A percentile compares a stretch with the other conserved stretches of the same genome.
These are phyloP conservation scores for Talaromyces verruculosus DNA, from an alignment of 2,329 filamentous ascomycete genomes.

Conservation along the genomic window DNA sequence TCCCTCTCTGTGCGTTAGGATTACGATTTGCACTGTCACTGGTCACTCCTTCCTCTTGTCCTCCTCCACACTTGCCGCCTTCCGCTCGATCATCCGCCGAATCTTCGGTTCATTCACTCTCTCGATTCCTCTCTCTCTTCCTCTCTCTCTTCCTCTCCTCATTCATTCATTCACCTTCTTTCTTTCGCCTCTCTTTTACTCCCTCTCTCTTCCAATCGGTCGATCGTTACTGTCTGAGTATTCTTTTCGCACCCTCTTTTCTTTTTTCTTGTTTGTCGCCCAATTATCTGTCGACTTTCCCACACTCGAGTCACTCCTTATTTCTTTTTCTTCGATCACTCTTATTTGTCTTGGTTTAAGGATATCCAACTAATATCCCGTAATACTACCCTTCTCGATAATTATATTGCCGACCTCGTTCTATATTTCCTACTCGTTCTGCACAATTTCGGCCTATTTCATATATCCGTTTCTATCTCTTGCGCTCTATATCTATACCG, in stretches of 20 bases:
- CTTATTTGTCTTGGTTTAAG: background rate
- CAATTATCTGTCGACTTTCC: constrained; percentile 15
- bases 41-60: constrained; percentile 8
- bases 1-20: background rate
- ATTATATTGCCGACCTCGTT: constrained; percentile 3
- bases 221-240: constrained; percentile 23
- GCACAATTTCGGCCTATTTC: background rate
- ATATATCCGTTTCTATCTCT: background rate
- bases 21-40: background rate
- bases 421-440: background rate
- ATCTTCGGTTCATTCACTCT: constrained; percentile 22
- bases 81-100: constrained; percentile 10
- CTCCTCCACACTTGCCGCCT: constrained; percentile 12
- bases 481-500: constrained; percentile 5
- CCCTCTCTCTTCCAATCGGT: constrained; percentile 19
- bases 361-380: background rate
- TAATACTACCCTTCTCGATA: constrained; percentile 3
- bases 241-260: constrained; percentile 17
- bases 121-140: constrained; percentile 6
- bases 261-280: background rate
- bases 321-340: constrained; percentile 12
- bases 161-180: constrained; percentile 19
- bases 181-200: constrained; percentile 25
- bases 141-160: background rate
- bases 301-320: constrained; percentile 17